Base-by-base conservation (phyloP, 78 protist genomes). In the Dictyostelium purpureum region DNA sequence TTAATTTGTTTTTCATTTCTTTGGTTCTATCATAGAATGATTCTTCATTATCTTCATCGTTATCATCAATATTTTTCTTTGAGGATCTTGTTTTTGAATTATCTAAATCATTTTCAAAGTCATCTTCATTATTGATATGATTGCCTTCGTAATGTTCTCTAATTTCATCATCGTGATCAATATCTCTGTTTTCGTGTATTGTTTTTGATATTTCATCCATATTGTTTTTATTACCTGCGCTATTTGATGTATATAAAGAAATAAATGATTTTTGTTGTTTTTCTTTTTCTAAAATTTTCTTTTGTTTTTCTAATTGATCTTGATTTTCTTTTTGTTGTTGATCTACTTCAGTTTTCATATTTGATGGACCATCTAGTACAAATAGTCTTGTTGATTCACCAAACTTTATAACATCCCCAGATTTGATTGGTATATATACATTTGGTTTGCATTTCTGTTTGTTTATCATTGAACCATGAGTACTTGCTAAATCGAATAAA, bases 321-420 rank as follows among this genome's bases (percentile, higher is more conserved):
- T 67, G 28, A 35, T 66, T 38, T 11, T 67, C 21, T 76, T 33
- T 38, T 54, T 54, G 11, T 11, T 26, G 6, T 14, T 31, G 79
- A 5, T 31, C 47, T 14, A 49, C 54, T n/a, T 63, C 18, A 16
- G 33, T 33, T 33, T 63, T 16, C 33, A 63, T 33, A 10, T 42
- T 40, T 57, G 28, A 21, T 49, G 63, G 80, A 26, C 79, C 77
- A 31, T 28, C 47, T 35, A 89, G 12, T 33, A 79, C 82, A 73
- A 33, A 90, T 38, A 90, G 19, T 59, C 94, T 79, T 14, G 90
- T 79, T 6, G 94, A 90, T 90, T 90, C 94, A 49, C 94, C 94
- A 90, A 90, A 90, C 16, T 74, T 61, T 0, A 90, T 11, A 14
- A 78, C 56, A 66, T 90, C 94, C 38, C 94, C 94, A 81, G 26